Percentiles rank a stretch among this genome's conserved stretches.
Conservation (phyloP, 1,284 basidiomycete species). For the Rhodotorula sp. region DNA sequence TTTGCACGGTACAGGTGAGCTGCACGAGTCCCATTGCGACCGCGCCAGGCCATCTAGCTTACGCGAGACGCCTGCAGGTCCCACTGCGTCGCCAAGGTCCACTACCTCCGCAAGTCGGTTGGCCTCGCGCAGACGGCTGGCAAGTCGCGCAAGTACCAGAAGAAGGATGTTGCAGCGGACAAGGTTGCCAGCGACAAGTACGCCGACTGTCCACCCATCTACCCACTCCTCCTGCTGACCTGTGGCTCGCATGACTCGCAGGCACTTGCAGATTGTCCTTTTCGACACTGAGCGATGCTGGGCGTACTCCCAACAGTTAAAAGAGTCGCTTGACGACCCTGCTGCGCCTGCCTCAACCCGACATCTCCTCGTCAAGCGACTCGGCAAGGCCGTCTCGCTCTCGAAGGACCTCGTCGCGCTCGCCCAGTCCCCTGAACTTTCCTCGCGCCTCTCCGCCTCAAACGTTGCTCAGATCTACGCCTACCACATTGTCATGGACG, state of each 20-base stretch:
- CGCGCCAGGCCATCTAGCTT: no score
- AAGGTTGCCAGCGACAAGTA: slow-evolving; percentile 43
- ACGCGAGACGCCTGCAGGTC: slow-evolving; percentile 9
- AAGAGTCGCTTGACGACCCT: slow-evolving; percentile 14
- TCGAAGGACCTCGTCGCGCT: slow-evolving; percentile 29
- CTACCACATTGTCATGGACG: slow-evolving; percentile 51
- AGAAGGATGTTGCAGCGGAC: slow-evolving; percentile 45
- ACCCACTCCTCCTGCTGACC: background rate
- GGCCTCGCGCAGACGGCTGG: slow-evolving; percentile 30
- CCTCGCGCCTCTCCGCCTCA: slow-evolving; percentile 19
- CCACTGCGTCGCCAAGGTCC: slow-evolving; percentile 39
- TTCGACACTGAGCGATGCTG: slow-evolving; percentile 57
- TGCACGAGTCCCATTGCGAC: no score
- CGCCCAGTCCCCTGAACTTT: slow-evolving; percentile 15
- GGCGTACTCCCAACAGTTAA: slow-evolving; percentile 39
- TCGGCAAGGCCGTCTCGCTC: slow-evolving; percentile 33
- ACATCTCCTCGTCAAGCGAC: slow-evolving; percentile 39
- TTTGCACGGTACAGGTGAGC: slow-evolving; percentile 41
- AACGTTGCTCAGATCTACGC: slow-evolving; percentile 48
- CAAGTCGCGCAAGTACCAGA: slow-evolving; percentile 66
- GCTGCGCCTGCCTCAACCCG: slow-evolving; percentile 21
- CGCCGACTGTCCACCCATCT: slow-evolving; percentile 50
- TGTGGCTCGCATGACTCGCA: slow-evolving; percentile 20
- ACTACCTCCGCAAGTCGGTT: slow-evolving; percentile 35
- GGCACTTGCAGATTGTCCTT: slow-evolving; percentile 64